phyloP scores from a whole-genome alignment of 108 stramenopile genomes.

The Cyclotella atomus region DNA sequence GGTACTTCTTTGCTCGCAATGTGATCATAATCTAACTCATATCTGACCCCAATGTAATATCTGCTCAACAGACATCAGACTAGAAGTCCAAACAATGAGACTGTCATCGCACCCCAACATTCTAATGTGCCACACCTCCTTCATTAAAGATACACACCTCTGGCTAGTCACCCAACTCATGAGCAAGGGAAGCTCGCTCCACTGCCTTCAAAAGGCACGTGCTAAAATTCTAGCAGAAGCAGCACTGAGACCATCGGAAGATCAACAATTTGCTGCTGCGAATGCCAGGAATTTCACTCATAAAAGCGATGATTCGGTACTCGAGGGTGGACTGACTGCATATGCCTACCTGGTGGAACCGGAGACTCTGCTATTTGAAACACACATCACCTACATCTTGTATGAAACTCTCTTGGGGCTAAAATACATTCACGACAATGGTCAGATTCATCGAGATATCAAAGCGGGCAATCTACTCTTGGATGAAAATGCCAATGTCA shows the following conservation, averaged over 20 bases:
- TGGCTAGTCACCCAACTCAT: conserved; percentile 96
- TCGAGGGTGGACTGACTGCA: conserved; percentile 45
- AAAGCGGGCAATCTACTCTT: conserved; percentile 92
- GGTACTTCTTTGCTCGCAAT: no score
- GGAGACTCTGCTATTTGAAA: conserved; percentile 54
- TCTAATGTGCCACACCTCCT: conserved; percentile 87
- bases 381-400: conserved; percentile 88
- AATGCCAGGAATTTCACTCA: conserved; percentile 13
- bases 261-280: not conserved
- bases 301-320: conserved; percentile 38
- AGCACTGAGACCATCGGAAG: not conserved
- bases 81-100: conserved; percentile 95
- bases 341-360: conserved; percentile 31
- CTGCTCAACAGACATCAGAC: conserved; percentile 92
- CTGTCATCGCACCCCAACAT: conserved; percentile 91
- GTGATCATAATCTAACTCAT: not conserved
- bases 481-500: conserved; percentile 73
- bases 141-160: conserved; percentile 86
- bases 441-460: conserved; percentile 96
- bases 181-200: conserved; percentile 90
- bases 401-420: conserved; percentile 90
- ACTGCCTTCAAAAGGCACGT: conserved; percentile 73
- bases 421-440: conserved; percentile 95
- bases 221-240: conserved; percentile 41
- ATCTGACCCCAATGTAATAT: no score